These are phyloP conservation scores for Penicillium roqueforti DNA, from an alignment of 495 filamentous ascomycete genomes.

Conservation along the genomic window DNA sequence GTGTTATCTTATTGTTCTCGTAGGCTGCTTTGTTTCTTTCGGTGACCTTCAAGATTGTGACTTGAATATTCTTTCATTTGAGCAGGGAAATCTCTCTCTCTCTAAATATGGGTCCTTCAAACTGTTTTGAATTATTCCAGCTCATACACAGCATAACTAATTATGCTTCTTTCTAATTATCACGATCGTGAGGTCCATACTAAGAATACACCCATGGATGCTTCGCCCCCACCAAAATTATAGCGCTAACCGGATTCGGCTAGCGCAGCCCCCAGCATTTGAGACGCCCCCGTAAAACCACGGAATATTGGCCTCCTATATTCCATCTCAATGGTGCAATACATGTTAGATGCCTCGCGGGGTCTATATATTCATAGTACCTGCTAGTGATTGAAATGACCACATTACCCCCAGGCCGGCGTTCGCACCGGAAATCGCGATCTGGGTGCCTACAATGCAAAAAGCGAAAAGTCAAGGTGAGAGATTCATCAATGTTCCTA, in stretches of 20 bases:
- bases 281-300: neutral
- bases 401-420: conserved; percentile 5
- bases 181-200: neutral
- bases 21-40: too few species aligned
- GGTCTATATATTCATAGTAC: neutral
- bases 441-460: conserved; percentile 14
- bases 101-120: neutral
- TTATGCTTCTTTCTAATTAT: neutral
- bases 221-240: neutral
- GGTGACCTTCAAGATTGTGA: too few species aligned
- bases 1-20: too few species aligned
- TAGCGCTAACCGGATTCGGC: neutral
- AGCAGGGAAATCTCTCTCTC: neutral
- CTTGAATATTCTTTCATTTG: neutral
- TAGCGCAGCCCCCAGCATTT: neutral
- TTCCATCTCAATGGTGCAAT: neutral
- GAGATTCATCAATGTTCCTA: neutral
- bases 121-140: neutral
- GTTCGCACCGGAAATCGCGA: conserved; percentile 15
- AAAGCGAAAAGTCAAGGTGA: conserved; percentile 14
- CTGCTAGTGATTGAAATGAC: neutral
- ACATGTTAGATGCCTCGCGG: neutral
- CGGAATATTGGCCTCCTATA: neutral
- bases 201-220: too few species aligned
- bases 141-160: neutral